phyloP scores from a whole-genome alignment of 345 rosid genomes.

The Cardamine chenopodiifolia region DNA sequence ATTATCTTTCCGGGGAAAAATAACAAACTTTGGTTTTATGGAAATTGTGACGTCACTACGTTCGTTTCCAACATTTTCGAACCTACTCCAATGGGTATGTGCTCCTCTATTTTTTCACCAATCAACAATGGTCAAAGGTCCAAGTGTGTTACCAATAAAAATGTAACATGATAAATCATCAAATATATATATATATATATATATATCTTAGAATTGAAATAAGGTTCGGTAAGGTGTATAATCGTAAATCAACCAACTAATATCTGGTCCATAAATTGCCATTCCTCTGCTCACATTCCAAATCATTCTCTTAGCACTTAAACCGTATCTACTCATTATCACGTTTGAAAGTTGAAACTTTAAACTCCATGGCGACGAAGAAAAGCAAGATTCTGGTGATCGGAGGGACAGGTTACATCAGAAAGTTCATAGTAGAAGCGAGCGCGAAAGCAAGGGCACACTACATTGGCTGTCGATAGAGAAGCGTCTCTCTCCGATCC shows the following conservation, averaged over 20 bases:
- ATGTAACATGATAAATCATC: background rate
- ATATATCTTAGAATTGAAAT: slow-evolving; percentile 10
- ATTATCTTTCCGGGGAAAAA: background rate
- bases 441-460: slow-evolving; percentile 58
- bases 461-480: slow-evolving; percentile 65
- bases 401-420: slow-evolving; percentile 80
- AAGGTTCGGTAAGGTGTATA: background rate
- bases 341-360: slow-evolving; percentile 3
- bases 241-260: slow-evolving; percentile 1
- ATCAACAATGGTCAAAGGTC: background rate
- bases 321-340: background rate
- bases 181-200: too few relatives aligned
- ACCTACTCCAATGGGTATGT: background rate
- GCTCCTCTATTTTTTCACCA: background rate
- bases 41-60: slow-evolving; percentile 23
- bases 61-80: background rate
- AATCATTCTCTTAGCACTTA: slow-evolving; percentile 2
- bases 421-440: slow-evolving; percentile 68
- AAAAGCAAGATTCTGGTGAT: slow-evolving; percentile 69
- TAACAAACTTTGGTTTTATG: background rate
- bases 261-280: slow-evolving; percentile 12
- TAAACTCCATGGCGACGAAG: slow-evolving; percentile 34
- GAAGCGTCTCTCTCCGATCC: slow-evolving; percentile 58
- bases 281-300: background rate
- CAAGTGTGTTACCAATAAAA: background rate